phyloP scores from a whole-genome alignment of 495 filamentous ascomycete species.

The Lepraria neglecta region DNA sequence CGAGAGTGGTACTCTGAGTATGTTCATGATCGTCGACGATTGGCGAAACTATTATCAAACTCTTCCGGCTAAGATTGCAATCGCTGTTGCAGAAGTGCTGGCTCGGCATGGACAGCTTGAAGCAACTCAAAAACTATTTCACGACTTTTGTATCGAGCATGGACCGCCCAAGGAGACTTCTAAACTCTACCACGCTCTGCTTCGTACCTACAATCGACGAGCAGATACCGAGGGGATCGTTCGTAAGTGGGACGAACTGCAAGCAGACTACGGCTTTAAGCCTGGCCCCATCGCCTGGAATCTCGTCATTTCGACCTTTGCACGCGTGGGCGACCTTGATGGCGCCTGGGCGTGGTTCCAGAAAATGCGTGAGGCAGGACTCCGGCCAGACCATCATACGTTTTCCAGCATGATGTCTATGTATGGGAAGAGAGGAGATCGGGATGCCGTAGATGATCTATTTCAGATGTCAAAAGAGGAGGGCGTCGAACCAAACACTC shows the following conservation, averaged over 20 bases:
- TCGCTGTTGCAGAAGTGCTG: conserved; percentile 39
- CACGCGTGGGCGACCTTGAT: conserved; percentile 56
- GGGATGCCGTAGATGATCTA: conserved; percentile 59
- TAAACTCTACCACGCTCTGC: conserved; percentile 42
- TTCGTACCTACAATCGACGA: conserved; percentile 59
- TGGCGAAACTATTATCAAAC: conserved; percentile 27
- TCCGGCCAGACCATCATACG: conserved; percentile 52
- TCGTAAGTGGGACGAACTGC: conserved; percentile 53
- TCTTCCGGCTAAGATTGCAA: conserved; percentile 12
- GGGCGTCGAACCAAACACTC: conserved; percentile 37
- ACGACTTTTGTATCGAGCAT: conserved; percentile 42
- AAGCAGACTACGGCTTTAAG: conserved; percentile 44
- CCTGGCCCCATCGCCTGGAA: conserved; percentile 63
- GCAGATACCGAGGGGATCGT: conserved; percentile 54
- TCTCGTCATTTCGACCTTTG: conserved; percentile 65
- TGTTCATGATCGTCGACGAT: conserved; percentile 50
- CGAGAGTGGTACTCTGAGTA: conserved; percentile 36
- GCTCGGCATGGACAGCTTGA: conserved; percentile 49
- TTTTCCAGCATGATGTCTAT: conserved; percentile 68
- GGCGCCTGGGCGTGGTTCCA: conserved; percentile 56
- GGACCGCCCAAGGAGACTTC: conserved; percentile 32
- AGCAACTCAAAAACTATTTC: conserved; percentile 49
- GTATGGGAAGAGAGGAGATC: conserved; percentile 65
- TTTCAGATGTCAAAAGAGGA: conserved; percentile 47
- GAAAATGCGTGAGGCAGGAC: conserved; percentile 40